These are phyloP conservation scores for Rhynchosporium graminicola DNA, from an alignment of 2,329 filamentous ascomycete species.

Conservation along the genomic window DNA sequence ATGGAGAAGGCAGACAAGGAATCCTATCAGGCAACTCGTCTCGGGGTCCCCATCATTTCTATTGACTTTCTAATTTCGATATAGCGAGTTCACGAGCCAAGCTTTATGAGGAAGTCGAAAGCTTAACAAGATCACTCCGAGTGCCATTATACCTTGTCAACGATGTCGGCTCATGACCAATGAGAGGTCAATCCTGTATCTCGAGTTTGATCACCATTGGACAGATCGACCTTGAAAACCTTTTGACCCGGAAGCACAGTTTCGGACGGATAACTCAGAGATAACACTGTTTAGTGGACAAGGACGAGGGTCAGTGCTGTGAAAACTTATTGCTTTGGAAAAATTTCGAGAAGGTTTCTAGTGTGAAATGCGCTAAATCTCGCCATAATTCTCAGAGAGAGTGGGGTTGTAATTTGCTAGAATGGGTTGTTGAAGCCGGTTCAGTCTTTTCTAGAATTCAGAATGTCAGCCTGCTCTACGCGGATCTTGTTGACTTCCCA, in stretches of 20 bases:
- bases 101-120: conserved; percentile 7
- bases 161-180: conserved; percentile 2
- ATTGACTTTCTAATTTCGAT: not conserved
- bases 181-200: not conserved
- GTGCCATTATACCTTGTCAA: not conserved
- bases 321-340: conserved; percentile 7
- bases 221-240: not conserved
- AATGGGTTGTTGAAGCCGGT: too few relatives aligned
- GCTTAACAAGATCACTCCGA: not conserved
- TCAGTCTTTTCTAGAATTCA: too few relatives aligned
- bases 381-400: conserved; percentile 1
- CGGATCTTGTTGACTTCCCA: not conserved
- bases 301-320: not conserved
- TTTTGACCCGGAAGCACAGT: not conserved
- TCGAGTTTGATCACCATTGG: not conserved
- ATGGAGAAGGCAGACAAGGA: too few relatives aligned
- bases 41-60: not conserved
- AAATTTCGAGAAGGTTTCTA: conserved; percentile 2
- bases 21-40: too few relatives aligned
- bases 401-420: conserved; percentile 1
- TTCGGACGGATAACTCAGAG: not conserved
- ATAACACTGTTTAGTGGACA: not conserved
- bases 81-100: not conserved
- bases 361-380: not conserved
- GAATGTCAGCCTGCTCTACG: not conserved